Conservation (phyloP, 1,139 yeast species). For the Ogataea hybrid region DNA sequence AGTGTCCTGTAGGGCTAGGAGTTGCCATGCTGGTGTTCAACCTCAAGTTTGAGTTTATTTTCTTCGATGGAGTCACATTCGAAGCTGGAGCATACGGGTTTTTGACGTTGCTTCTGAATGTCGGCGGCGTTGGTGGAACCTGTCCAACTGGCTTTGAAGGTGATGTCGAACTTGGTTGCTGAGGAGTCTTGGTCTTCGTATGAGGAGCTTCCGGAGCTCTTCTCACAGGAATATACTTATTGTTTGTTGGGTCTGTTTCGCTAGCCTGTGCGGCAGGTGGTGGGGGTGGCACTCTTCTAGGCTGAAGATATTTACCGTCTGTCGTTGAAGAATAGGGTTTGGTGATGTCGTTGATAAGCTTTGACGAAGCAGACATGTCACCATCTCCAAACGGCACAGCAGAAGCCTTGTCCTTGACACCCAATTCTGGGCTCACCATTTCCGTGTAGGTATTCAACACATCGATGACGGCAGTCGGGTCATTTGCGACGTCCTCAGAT, state of each 20-base stretch:
- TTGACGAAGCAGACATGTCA: slow-evolving; percentile 12
- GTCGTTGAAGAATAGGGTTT: slow-evolving; percentile 31
- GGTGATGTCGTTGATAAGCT: slow-evolving; percentile 28
- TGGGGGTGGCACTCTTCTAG: slow-evolving; percentile 57
- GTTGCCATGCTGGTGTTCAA: slow-evolving; percentile 14
- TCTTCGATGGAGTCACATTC: slow-evolving; percentile 6
- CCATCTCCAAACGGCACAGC: slow-evolving; percentile 8
- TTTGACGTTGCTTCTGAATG: slow-evolving; percentile 10
- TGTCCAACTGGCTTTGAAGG: slow-evolving; percentile 23
- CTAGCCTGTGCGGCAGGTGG: slow-evolving; percentile 36
- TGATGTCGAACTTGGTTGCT: slow-evolving; percentile 6
- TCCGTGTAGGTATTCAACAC: slow-evolving; percentile 69
- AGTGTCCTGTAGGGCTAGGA: slow-evolving; percentile 4
- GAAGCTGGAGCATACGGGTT: slow-evolving; percentile 5
- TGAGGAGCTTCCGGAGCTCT: slow-evolving; percentile 30
- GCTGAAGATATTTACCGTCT: slow-evolving; percentile 41
- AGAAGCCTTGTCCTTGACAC: slow-evolving; percentile 19
- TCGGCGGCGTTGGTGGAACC: slow-evolving; percentile 23
- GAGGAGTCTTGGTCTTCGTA: neutral
- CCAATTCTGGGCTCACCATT: slow-evolving; percentile 30
- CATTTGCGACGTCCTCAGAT: slow-evolving; percentile 79
- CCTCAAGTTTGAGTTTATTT: slow-evolving; percentile 17
- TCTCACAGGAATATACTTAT: slow-evolving; percentile 25
- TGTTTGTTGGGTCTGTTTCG: slow-evolving; percentile 5
- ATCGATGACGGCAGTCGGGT: slow-evolving; percentile 85